Base-by-base conservation (phyloP, 495 filamentous ascomycete genomes). In the Endocarpon pusillum region DNA sequence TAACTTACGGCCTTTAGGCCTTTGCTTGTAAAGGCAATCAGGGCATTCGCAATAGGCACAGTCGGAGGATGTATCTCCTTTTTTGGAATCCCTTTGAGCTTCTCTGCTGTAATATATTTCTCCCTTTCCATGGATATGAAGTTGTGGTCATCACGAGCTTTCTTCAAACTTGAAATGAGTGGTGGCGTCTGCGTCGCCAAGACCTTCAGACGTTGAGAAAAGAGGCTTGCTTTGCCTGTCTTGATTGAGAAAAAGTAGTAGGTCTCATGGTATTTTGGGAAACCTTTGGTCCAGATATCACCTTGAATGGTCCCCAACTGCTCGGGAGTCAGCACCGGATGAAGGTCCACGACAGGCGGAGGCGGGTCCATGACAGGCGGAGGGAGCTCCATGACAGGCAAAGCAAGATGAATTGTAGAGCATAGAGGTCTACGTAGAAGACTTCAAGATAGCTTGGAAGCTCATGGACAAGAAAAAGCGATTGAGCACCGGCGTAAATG, bases 241-340 rank as follows among this genome's bases (percentile, higher is more conserved):
- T 25, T 24, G 15, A 35, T 35, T 11, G 11, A 14, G 33, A 35
- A 35, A 15, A 35, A 35, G 33, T 35, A 35, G 33, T 35, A 35
- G 11, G 19, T 24, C 19, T 35, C 33, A 35, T 9, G 9, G 33
- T 14, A 35, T 24, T 35, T 35, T 11, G 33, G 33, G 19, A 35
- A 35, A 24, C 33, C 33, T 9, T 19, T 11, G 19, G 10, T 35
- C 9, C 11, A 35, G 14, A 35, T 21, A 24, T 35, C 33, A 19
- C 33, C 33, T 19, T 35, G 33, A 25, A 25, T 25, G 23, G 8
- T 12, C 8, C 12, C 12, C 23, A 25, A 25, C 23, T 25, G 23
- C 8, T 25, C 23, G 8, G 8, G 8, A 25, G 8, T 25, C 12
- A 25, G 23, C 12, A 12, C 8, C 23, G 23, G 23, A 25, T 8